Evolutionary conservation across 306 rosid species (phyloP), one percentile per base, ranked within the genome.

Genomic region (Luffa aegyptiaca): DNA sequence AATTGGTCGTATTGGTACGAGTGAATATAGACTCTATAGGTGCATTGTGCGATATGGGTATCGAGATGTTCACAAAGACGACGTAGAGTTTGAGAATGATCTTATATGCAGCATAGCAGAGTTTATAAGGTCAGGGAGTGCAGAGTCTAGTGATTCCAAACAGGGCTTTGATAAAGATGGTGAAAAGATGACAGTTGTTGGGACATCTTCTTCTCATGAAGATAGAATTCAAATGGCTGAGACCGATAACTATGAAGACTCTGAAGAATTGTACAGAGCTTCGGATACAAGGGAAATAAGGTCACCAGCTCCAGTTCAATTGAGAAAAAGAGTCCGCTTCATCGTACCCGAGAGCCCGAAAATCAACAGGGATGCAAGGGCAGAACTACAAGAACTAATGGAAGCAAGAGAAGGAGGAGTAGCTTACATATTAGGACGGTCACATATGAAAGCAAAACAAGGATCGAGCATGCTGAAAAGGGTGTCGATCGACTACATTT

Each of bases 41-140:
- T 92, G 98, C 88, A 86, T 92, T 48, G 98, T 92, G 26, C 88
- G 97, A 37, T 94, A 94, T 55, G 98, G 98, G 35, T 94, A 94
- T 80, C 89, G 92, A 1, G 97, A 95, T 14, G 52, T 95, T 66
- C 98, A 92, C 82, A 86, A 86, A 82, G 97, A 95, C 41, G 98
- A 92, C 12, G 5, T 95, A 1, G 91, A 90, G 83, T 95, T 95
- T 59, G 98, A 95, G 86, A 91, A 87, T 2, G 97, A 95, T 82
- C 97, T 95, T n/a, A 79, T 95, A 31, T 87, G 89, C 68, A 88
- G 98, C 81, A 89, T 95, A 80, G 97, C 97, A 13, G 96, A 92
- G 87, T 95, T 92, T 89, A 90, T 95, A 46, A 89, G 89, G 52
- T 80, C 87, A 0, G 89, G 85, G 61, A 83, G 78, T 72, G 1